Percentiles rank a stretch among this genome's conserved stretches.
Evolutionary conservation across 345 rosid genomes (phyloP).

Genomic region (Microthlaspi erraticum): DNA sequence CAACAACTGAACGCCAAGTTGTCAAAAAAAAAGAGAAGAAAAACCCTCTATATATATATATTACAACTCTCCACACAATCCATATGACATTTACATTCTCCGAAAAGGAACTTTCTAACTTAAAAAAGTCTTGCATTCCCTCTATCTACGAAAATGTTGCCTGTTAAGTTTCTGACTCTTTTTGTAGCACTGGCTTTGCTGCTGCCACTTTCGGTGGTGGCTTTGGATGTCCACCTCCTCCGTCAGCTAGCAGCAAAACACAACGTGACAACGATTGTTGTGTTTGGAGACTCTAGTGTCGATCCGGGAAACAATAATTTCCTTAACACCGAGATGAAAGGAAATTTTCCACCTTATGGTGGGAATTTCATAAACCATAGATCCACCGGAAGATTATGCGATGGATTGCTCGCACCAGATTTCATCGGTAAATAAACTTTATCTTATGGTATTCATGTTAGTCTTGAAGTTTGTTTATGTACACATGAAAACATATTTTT

Average conservation of each 20-base stretch:
- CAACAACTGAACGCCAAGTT: slow-evolving; percentile 28
- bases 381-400: slow-evolving; percentile 68
- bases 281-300: slow-evolving; percentile 89
- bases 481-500: background rate
- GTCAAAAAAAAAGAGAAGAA: background rate
- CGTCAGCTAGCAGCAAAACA: slow-evolving; percentile 52
- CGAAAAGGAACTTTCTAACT: background rate
- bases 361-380: slow-evolving; percentile 59
- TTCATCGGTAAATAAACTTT: slow-evolving; percentile 59
- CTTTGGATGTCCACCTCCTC: slow-evolving; percentile 42
- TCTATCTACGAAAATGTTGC: slow-evolving; percentile 3
- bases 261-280: slow-evolving; percentile 67
- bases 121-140: background rate
- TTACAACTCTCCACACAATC: slow-evolving; percentile 6
- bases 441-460: background rate
- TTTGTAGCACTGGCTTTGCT: slow-evolving; percentile 29
- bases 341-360: slow-evolving; percentile 77
- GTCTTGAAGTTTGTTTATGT: background rate
- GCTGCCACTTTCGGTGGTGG: slow-evolving; percentile 12
- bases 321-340: slow-evolving; percentile 54
- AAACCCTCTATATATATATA: slow-evolving; percentile 16
- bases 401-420: slow-evolving; percentile 81
- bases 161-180: slow-evolving; percentile 29
- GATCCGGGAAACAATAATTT: slow-evolving; percentile 81
- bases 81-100: slow-evolving; percentile 17